Percentiles rank a stretch among this genome's conserved stretches.
Evolutionary conservation across 441 rosid genomes (phyloP).

Genomic region (Corymbia citriodora): DNA sequence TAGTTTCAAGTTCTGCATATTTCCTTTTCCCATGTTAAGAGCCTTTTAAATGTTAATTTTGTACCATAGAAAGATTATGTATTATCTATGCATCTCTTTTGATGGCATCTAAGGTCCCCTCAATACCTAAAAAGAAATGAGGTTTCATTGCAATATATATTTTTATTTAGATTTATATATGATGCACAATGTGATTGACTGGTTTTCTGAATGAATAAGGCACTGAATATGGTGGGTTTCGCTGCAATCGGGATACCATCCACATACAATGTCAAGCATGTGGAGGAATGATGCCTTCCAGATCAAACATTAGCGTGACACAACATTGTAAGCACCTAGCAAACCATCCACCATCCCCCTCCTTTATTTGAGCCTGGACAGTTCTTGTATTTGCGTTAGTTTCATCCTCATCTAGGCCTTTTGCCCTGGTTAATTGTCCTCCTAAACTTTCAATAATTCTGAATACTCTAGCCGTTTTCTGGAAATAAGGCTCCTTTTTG

Average conservation of each 20-base stretch:
- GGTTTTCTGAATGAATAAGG: conserved; percentile 28
- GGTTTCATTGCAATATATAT: neutral
- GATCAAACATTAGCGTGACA: conserved; percentile 51
- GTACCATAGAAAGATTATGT: neutral
- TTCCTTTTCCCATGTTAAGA: neutral
- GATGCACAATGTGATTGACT: neutral
- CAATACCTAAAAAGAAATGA: neutral
- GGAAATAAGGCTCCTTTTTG: neutral
- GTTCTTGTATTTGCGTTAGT: neutral
- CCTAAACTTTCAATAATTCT: neutral
- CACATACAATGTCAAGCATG: conserved; percentile 84
- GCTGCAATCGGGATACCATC: conserved; percentile 49
- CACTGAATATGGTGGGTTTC: conserved; percentile 45
- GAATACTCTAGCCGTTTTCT: neutral
- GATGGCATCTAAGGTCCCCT: neutral
- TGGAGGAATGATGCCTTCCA: conserved; percentile 81
- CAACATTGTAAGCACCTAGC: conserved; percentile 65
- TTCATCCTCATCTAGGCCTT: neutral
- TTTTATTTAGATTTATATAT: neutral
- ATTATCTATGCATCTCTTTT: neutral
- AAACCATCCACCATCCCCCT: neutral
- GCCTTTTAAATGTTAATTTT: neutral
- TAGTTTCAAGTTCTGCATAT: neutral
- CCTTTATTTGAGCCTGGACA: neutral
- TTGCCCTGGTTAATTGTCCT: neutral